Base-by-base conservation (phyloP, 345 rosid species). In the Laguncularia racemosa region DNA sequence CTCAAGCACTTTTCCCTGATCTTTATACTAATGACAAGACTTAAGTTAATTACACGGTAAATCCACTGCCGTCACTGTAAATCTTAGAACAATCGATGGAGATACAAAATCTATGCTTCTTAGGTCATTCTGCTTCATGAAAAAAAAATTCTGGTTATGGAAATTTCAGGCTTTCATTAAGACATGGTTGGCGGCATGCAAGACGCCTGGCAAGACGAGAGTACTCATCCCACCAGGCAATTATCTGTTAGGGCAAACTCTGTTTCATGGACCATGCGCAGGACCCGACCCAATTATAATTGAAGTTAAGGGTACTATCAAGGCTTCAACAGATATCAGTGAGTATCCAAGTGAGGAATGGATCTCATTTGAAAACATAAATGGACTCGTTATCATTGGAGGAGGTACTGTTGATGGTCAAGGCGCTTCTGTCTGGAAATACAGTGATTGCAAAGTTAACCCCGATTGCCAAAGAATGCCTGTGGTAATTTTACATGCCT, bases 371-470 rank as follows among this genome's bases (percentile, higher is more conserved):
- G 74, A 84, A 16, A n/a, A 60, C 14, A 60, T 84, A 5, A 19
- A 76, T 38, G 83, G 85, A 28, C 57, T 81, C 46, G 59, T 71
- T 6, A 57, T 88, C 50, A 72, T 74, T 46, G 96, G 96, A 0
- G 64, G 68, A 12, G 93, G 96, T 50, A 67, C 65, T 14, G 45
- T 85, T 10, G 86, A 88, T 38, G 96, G 93, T 61, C 86, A 81
- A 60, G 96, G 96, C 16, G 20, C 66, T 16, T 26, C 66, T 1
- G 73, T 70, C 44, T 88, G 96, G 96, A 56, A 78, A 23, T 73
- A 65, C 67, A 60, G 55, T 26, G 67, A 65, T 23, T 63, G 51
- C 4, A 40, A 43, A 23, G 20, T 11, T 17, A 57, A 64, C 13
- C 20, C 19, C 12, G n/a, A 51, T 55, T 60, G 71, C 56, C 51